Base-by-base conservation (phyloP, 208 protist species). In the Acanthamoeba triangularis region DNA sequence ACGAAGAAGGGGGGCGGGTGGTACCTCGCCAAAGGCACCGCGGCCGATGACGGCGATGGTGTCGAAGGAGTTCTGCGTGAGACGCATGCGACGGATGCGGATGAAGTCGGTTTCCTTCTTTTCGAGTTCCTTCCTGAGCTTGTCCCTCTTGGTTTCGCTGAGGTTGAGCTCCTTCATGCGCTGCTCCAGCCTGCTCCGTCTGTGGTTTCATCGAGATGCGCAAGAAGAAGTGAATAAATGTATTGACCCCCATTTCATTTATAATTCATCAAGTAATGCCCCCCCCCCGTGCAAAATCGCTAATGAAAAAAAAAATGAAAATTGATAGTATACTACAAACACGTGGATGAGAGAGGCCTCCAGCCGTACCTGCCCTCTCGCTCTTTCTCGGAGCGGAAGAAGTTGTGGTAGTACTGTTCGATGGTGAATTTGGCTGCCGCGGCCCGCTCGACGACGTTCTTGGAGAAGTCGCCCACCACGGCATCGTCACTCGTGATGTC, bases 21-120 rank as follows among this genome's bases (percentile, higher is more conserved):
- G 44, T 49, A 99, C 99, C 93, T 99, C 98, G 28, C 98, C 99
- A 97, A 99, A 99, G 28, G 98, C 98, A 49, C 99, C 99, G 20
- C 97, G 82, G 18, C 99, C 99, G 96, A 99, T 99, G 20, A 99
- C 85, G 65, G 98, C 98, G 20, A 99, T 56, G 6, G 97, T 82
- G 30, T 98, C 96, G 97, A 99, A 99, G 95, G 99, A 98, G 33
- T 94, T 69, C 13, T 69, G 65, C 33, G 72, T 96, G 25, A 99
- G 95, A 16, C 96, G 94, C 63, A 97, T 90, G 49, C 98, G 95
- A 30, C 96, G 96, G 61, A 97, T 61, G 82, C 98, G 96, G 69
- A 44, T 47, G 35, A 35, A 47, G 18, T 97, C 88, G 33, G 96
- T 96, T 90, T 97, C 96, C 59, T 85, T 97, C 67, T 95, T 96